phyloP scores from a whole-genome alignment of 148 eudicot genomes.

The Chenopodium formosanum region DNA sequence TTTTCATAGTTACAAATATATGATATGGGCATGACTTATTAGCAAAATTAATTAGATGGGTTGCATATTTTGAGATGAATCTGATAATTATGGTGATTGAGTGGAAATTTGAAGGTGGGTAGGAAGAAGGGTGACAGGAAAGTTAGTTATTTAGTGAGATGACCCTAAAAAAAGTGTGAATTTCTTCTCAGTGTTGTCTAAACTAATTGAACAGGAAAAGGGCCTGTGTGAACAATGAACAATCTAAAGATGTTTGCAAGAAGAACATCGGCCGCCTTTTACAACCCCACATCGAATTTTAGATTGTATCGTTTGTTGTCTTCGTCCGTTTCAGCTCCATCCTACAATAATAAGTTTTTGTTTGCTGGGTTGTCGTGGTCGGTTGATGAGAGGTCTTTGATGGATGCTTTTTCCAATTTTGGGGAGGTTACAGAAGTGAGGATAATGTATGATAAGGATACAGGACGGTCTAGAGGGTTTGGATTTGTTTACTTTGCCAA shows the following conservation, averaged over 20 bases:
- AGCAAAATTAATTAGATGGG: background rate
- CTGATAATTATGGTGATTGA: background rate
- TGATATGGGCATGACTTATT: background rate
- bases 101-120: background rate
- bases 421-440: conserved; percentile 83
- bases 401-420: conserved; percentile 62
- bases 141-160: background rate
- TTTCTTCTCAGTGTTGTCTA: background rate
- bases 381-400: conserved; percentile 65
- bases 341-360: conserved; percentile 61
- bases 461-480: conserved; percentile 88
- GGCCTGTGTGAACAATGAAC: conserved; percentile 22
- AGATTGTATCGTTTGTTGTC: conserved; percentile 41
- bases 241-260: conserved; percentile 34
- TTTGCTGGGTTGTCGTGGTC: conserved; percentile 84
- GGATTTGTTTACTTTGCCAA: conserved; percentile 71
- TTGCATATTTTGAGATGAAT: background rate
- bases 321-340: conserved; percentile 19
- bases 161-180: background rate
- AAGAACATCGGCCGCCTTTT: conserved; percentile 25
- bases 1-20: background rate
- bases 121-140: background rate
- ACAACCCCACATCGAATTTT: conserved; percentile 28
- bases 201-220: conserved; percentile 28
- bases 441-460: conserved; percentile 75